A percentile compares a stretch with the other conserved stretches of the same genome.
Conservation (phyloP, 148 eudicot genomes). For the Chenopodium suecicum region DNA sequence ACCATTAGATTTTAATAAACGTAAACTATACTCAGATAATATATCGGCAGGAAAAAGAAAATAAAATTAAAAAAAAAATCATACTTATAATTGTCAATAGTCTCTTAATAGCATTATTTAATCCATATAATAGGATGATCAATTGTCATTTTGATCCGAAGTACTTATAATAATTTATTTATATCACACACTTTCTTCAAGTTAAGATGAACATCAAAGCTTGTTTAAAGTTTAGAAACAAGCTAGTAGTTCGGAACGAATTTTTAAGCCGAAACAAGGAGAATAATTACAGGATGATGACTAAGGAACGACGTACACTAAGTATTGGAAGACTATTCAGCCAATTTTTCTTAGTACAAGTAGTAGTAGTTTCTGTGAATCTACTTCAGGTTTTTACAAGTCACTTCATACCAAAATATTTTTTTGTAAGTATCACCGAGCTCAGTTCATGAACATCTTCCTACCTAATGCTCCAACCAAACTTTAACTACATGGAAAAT, state of each 20-base stretch:
- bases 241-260: background rate
- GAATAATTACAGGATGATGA: background rate
- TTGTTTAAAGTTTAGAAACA: background rate
- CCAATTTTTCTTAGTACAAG: background rate
- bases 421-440: conserved; percentile 4
- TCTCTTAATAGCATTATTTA: too few relatives aligned
- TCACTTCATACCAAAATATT: conserved; percentile 15
- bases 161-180: background rate
- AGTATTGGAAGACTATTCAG: background rate
- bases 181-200: too few relatives aligned
- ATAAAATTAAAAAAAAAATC: too few relatives aligned
- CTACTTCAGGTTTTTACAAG: conserved; percentile 16
- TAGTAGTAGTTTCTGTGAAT: background rate
- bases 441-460: background rate
- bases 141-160: background rate
- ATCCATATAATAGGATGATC: background rate
- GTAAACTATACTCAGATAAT: background rate
- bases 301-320: background rate
- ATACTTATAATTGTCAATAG: too few relatives aligned
- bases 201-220: background rate
- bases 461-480: conserved; percentile 20
- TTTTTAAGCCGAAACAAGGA: background rate
- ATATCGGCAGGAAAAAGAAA: too few relatives aligned
- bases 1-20: background rate
- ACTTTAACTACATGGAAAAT: background rate